These are phyloP conservation scores for Mycothermus thermophilus DNA, from an alignment of 495 filamentous ascomycete species.

Conservation along the genomic window DNA sequence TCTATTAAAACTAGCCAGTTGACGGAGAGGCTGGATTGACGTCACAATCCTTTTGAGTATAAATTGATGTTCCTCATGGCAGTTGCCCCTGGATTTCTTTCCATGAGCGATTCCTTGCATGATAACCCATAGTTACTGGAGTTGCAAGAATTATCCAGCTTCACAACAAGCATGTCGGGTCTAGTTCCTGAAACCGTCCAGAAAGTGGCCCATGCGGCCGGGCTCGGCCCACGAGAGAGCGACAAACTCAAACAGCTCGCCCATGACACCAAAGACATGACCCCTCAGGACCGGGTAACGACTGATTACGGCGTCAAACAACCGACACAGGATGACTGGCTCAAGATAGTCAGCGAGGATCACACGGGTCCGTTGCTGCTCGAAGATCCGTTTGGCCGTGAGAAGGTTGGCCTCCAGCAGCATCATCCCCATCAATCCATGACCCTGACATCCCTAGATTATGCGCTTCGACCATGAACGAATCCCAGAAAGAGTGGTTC, in stretches of 20 bases:
- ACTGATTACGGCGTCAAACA: slow-evolving; percentile 71
- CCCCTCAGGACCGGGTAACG: slow-evolving; percentile 36
- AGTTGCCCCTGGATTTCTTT: no score
- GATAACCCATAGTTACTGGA: no score
- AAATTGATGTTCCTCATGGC: no score
- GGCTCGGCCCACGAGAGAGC: slow-evolving; percentile 15
- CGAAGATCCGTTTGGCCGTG: slow-evolving; percentile 68
- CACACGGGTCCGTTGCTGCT: slow-evolving; percentile 58
- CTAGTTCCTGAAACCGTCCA: no score
- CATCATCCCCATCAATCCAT: neutral
- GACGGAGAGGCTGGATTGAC: no score
- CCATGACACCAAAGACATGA: slow-evolving; percentile 21
- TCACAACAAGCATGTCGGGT: no score
- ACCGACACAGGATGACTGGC: slow-evolving; percentile 64
- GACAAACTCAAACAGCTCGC: slow-evolving; percentile 31
- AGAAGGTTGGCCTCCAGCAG: slow-evolving; percentile 43
- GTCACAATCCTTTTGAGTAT: no score
- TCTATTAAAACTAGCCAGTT: no score
- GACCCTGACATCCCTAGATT: slow-evolving; percentile 34
- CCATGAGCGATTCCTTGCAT: no score
- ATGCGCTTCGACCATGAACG: slow-evolving; percentile 76
- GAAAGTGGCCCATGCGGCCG: no score
- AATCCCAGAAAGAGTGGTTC: slow-evolving; percentile 80
- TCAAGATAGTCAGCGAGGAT: slow-evolving; percentile 46
- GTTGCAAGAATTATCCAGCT: no score